phyloP scores from a whole-genome alignment of 116 monocot species.

The Papilionanthe hybrid region DNA sequence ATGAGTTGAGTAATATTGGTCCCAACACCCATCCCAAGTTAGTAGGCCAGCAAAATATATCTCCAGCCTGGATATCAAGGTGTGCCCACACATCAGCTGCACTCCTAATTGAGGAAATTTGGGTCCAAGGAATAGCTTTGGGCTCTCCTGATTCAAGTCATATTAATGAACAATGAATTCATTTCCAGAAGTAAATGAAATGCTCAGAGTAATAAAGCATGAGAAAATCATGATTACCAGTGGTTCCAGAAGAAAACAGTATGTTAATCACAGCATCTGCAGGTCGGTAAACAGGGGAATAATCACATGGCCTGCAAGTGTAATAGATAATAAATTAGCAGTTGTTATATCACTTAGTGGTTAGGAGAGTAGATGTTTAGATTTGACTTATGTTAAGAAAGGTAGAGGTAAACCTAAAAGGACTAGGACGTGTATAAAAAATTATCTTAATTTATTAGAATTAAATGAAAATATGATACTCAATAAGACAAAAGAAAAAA shows the following conservation, averaged over 20 bases:
- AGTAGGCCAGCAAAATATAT: slow-evolving; percentile 85
- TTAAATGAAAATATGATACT: too few species aligned
- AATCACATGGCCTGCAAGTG: slow-evolving; percentile 37
- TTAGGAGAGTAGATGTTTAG: not conserved
- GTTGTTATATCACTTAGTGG: not conserved
- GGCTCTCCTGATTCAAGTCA: slow-evolving; percentile 54
- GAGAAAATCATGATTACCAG: slow-evolving; percentile 35
- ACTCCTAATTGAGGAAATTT: slow-evolving; percentile 73
- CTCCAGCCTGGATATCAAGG: slow-evolving; percentile 50
- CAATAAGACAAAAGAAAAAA: too few species aligned
- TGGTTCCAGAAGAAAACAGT: slow-evolving; percentile 96
- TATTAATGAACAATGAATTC: not conserved
- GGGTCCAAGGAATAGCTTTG: slow-evolving; percentile 97
- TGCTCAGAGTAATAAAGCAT: not conserved
- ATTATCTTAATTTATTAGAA: too few species aligned
- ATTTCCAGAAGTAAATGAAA: not conserved
- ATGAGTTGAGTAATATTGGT: slow-evolving; percentile 63
- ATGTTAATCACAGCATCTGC: slow-evolving; percentile 66
- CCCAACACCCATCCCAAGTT: slow-evolving; percentile 96
- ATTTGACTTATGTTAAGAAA: too few species aligned
- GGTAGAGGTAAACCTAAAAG: too few species aligned
- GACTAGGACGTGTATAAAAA: too few species aligned
- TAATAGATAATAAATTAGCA: not conserved
- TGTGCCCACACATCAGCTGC: slow-evolving; percentile 92
- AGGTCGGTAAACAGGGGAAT: slow-evolving; percentile 58